phyloP scores from a whole-genome alignment of 1,284 basidiomycete genomes.

The Apiotrichum sp. region DNA sequence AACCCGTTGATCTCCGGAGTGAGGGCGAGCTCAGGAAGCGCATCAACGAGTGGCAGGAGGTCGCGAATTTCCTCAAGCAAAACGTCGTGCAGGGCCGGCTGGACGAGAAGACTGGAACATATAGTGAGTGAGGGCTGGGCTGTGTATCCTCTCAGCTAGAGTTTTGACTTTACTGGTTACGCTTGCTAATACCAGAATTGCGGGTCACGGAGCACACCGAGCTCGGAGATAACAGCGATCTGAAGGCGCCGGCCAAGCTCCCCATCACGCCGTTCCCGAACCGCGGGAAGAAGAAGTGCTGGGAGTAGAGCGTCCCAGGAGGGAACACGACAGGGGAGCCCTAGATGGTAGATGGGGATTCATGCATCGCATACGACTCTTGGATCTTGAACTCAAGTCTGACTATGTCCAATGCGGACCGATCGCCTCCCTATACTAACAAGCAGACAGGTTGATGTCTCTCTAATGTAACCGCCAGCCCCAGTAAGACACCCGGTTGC shows the following conservation, averaged over 20 bases:
- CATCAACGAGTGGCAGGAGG: slow-evolving; percentile 43
- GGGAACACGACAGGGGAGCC: too few species aligned
- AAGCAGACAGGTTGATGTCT: too few species aligned
- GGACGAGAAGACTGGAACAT: slow-evolving; percentile 29
- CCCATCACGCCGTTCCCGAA: slow-evolving; percentile 44
- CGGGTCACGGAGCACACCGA: slow-evolving; percentile 43
- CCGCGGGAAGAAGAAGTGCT: slow-evolving; percentile 25
- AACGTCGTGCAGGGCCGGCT: slow-evolving; percentile 45
- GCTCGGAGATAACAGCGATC: slow-evolving; percentile 39
- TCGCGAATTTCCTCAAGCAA: slow-evolving; percentile 37
- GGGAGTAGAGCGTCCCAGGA: slow-evolving; percentile 7
- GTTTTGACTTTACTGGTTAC: not conserved
- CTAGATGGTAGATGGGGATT: too few species aligned
- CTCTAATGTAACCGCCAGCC: too few species aligned
- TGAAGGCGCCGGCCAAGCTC: slow-evolving; percentile 30
- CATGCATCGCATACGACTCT: too few species aligned
- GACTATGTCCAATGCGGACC: too few species aligned
- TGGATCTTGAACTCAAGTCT: too few species aligned
- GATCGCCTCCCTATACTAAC: too few species aligned
- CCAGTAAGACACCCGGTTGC: too few species aligned
- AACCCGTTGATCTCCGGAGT: slow-evolving; percentile 12
- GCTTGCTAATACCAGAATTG: slow-evolving; percentile 30
- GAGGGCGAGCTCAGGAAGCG: slow-evolving; percentile 34
- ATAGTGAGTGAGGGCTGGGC: slow-evolving; percentile 25
- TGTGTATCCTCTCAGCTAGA: not conserved